Evolutionary conservation across 331 rosid genomes (phyloP), one percentile per base, ranked within the genome.

Genomic region (Arachis monticola): DNA sequence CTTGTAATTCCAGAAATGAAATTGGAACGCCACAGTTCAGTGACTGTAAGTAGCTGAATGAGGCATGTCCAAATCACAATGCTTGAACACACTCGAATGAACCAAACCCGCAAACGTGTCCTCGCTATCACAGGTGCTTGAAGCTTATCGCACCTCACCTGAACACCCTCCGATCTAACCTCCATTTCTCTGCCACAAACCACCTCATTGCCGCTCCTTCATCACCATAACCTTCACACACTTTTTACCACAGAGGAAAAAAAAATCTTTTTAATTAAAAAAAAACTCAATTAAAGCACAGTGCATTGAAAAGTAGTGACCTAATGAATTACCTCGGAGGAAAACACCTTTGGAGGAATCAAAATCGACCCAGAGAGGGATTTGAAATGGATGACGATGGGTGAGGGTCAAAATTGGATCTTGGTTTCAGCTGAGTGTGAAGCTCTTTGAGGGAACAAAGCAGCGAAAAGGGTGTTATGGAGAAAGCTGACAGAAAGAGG

Each of bases 61-160:
- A 95, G 42, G 78, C 97, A 95, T 48, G 97, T 92, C 99, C 97
- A 95, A 0, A 95, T 78, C 75, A 92, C 87, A 91, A 95, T 86
- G 92, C 97, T 90, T 57, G 89, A 85, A 80, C 97, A 92, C 31
- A 87, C 80, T 45, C 96, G 78, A 45, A 95, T 88, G 77, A 95
- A 90, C 99, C 97, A 92, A 73, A 95, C 83, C 85, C 93, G 93
- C 66, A 95, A 81, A 69, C 97, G 91, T 44, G 88, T 86, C 89
- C 88, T 77, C 17, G 82, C 87, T 61, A 90, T 85, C 83, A 79
- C 90, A 47, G 93, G 80, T 70, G 84, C 83, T 59, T 90, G 91
- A 75, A 90, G 60, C 83, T 94, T 94, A 56, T 93, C 97, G 76
- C 82, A 81, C 71, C 88, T 87, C 61, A 75, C 86, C 57, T 84